A percentile compares a stretch with the other conserved stretches of the same genome.
Conservation (phyloP, 768 basidiomycete genomes). For the Podaxis pistillaris region DNA sequence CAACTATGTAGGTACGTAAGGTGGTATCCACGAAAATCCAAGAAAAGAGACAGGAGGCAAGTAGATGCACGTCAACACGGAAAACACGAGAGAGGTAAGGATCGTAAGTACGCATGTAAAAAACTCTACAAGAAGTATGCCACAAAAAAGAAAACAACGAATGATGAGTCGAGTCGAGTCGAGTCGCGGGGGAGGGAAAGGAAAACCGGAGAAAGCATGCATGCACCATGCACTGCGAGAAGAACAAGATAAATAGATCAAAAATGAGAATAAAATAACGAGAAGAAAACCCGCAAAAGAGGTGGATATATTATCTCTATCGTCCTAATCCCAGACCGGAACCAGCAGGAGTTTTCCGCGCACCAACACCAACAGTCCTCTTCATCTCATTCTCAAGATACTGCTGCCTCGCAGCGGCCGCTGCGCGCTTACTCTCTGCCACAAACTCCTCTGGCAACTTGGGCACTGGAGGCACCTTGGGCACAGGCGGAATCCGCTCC, state of each 20-base stretch:
- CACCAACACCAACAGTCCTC: conserved; percentile 10
- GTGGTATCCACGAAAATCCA: neutral
- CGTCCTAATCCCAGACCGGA: neutral
- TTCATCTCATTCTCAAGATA: conserved; percentile 3
- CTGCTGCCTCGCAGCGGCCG: conserved; percentile 1
- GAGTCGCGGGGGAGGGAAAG: neutral
- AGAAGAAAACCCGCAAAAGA: neutral
- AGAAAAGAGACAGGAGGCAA: neutral
- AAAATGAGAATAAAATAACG: neutral
- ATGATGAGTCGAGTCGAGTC: neutral
- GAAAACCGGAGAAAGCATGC: neutral
- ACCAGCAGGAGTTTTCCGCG: conserved; percentile 12
- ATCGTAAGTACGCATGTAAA: neutral
- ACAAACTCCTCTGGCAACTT: conserved; percentile 19
- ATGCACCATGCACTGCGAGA: neutral
- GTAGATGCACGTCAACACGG: neutral
- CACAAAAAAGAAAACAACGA: neutral
- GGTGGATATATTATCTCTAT: neutral
- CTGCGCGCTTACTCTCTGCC: neutral
- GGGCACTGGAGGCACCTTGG: conserved; percentile 19
- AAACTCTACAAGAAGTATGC: neutral
- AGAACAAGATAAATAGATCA: neutral
- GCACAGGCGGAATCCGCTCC: conserved; percentile 28
- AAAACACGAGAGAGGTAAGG: neutral
- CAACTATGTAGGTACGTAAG: neutral